Evolutionary conservation across 1,139 yeast species (phyloP).

Genomic region (Debaryomyces singareniensis): DNA sequence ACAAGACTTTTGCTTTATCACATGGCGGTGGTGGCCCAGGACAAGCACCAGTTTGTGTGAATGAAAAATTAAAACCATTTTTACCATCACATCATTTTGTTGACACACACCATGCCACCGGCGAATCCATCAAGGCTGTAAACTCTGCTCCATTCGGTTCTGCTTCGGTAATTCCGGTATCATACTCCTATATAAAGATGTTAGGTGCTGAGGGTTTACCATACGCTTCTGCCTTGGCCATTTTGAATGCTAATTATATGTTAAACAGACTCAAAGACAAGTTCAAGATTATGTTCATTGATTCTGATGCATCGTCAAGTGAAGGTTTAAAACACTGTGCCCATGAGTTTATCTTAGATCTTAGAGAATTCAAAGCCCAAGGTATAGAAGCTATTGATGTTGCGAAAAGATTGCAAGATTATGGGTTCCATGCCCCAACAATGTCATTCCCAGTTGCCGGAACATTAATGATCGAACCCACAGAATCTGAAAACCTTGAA

Average conservation of each 20-base stretch:
- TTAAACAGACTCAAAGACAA: slow-evolving; percentile 65
- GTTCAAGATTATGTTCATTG: slow-evolving; percentile 73
- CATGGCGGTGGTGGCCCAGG: slow-evolving; percentile 99
- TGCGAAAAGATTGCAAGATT: slow-evolving; percentile 94
- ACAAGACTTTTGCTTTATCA: slow-evolving; percentile 95
- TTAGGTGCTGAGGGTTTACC: slow-evolving; percentile 84
- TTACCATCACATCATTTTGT: slow-evolving; percentile 74
- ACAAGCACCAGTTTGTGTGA: slow-evolving; percentile 96
- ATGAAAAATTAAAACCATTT: slow-evolving; percentile 71
- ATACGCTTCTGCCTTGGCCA: slow-evolving; percentile 80
- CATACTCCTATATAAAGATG: slow-evolving; percentile 91
- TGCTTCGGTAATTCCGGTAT: slow-evolving; percentile 86
- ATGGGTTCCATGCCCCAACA: slow-evolving; percentile 98
- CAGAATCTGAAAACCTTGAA: slow-evolving; percentile 84
- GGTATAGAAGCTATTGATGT: slow-evolving; percentile 94
- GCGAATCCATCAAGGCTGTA: slow-evolving; percentile 65
- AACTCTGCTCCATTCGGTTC: slow-evolving; percentile 96
- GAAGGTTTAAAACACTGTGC: slow-evolving; percentile 76
- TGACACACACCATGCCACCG: slow-evolving; percentile 48
- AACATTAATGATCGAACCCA: slow-evolving; percentile 96
- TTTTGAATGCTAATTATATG: slow-evolving; percentile 95
- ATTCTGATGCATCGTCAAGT: slow-evolving; percentile 34
- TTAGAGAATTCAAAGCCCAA: slow-evolving; percentile 72
- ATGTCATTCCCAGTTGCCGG: slow-evolving; percentile 98
- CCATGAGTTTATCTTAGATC: slow-evolving; percentile 90